A percentile compares a stretch with the other conserved stretches of the same genome.
Conservation (phyloP, 345 rosid species). For the Corymbia maculata region DNA sequence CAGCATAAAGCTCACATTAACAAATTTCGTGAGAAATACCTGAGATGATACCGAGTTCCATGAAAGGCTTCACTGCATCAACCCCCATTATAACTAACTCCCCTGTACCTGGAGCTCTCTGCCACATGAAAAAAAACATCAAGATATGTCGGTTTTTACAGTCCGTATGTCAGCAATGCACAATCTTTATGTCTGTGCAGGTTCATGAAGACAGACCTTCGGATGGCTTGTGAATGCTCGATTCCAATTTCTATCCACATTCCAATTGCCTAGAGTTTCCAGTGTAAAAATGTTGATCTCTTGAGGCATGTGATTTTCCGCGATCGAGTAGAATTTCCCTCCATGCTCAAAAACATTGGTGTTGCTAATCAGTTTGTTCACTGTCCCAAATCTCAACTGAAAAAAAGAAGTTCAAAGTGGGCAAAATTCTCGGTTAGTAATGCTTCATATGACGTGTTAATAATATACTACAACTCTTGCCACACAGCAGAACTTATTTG, state of each 20-base stretch:
- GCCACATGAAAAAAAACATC: background rate
- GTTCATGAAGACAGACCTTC: constrained; percentile 14
- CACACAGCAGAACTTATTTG: background rate
- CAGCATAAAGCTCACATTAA: background rate
- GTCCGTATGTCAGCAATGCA: background rate
- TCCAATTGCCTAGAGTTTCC: constrained; percentile 16
- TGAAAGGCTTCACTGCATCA: constrained; percentile 14
- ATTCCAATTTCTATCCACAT: constrained; percentile 16
- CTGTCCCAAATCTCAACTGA: constrained; percentile 12
- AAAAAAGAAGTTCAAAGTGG: background rate
- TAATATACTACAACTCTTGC: background rate
- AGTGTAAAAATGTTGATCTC: constrained; percentile 22
- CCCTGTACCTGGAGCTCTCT: constrained; percentile 20
- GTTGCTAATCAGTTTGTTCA: constrained; percentile 20
- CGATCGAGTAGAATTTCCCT: constrained; percentile 15
- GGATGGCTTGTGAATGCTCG: constrained; percentile 34
- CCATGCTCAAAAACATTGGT: constrained; percentile 23
- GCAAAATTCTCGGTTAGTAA: background rate
- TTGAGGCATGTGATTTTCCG: constrained; percentile 26
- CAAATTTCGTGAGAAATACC: background rate
- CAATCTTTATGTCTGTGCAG: background rate
- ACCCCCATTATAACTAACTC: constrained; percentile 29
- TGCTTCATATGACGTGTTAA: background rate
- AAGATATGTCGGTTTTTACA: background rate
- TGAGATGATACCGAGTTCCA: constrained; percentile 25